phyloP scores from a whole-genome alignment of 106 monocot genomes.

The Apostasia ramifera region DNA sequence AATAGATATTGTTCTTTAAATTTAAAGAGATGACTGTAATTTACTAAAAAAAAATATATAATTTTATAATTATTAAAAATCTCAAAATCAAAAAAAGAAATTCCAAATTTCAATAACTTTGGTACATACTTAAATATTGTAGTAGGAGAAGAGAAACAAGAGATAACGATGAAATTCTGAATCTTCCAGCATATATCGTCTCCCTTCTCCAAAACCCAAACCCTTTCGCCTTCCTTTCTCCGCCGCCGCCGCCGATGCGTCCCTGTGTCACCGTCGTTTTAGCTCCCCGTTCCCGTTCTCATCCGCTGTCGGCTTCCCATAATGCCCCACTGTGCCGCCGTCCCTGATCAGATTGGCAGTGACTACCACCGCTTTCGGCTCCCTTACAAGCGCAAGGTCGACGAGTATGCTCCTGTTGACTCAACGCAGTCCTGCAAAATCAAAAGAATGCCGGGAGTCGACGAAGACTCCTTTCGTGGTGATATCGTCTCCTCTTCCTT shows the following conservation, averaged over 20 bases:
- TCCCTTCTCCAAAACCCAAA: no score
- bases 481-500: background rate
- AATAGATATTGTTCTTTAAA: no score
- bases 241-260: background rate
- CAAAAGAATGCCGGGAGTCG: background rate
- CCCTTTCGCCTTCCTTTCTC: background rate
- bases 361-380: conserved; percentile 6
- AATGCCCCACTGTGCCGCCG: background rate
- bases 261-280: background rate
- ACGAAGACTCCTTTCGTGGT: background rate
- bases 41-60: no score
- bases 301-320: conserved; percentile 12
- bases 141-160: no score
- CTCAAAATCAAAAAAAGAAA: no score
- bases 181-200: no score
- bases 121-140: no score
- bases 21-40: no score
- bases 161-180: no score
- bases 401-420: conserved; percentile 19
- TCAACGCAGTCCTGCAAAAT: background rate
- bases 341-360: background rate
- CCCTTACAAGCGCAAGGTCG: conserved; percentile 50
- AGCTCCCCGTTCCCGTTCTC: conserved; percentile 16
- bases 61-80: no score
- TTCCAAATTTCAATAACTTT: no score